phyloP scores from a whole-genome alignment of 371 early-diverging fungal genomes.

The Parasitella parasitica region DNA sequence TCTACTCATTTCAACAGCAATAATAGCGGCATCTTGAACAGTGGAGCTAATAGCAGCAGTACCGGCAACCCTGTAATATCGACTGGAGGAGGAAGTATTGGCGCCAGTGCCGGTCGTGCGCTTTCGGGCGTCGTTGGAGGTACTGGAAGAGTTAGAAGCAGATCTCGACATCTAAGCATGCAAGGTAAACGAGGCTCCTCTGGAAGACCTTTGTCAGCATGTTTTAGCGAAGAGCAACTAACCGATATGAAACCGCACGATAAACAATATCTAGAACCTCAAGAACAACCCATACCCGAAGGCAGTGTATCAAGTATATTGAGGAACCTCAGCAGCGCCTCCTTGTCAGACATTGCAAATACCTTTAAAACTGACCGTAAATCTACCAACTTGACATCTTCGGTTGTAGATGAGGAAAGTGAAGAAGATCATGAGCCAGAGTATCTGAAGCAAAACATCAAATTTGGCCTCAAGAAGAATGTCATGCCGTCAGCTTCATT shows the following conservation, averaged over 20 bases:
- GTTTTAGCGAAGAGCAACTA: conserved; percentile 20
- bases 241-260: not conserved
- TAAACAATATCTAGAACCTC: not conserved
- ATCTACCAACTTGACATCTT: conserved; percentile 27
- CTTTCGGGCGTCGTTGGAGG: conserved; percentile 2
- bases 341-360: conserved; percentile 36
- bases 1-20: conserved; percentile 11
- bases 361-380: conserved; percentile 34
- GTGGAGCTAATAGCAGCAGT: too few species aligned
- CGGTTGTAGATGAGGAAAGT: conserved; percentile 19
- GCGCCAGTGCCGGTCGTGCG: not conserved
- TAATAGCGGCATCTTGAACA: not conserved
- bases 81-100: not conserved
- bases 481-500: conserved; percentile 34
- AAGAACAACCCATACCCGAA: conserved; percentile 18
- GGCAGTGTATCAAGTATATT: conserved; percentile 28
- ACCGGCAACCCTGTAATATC: not conserved
- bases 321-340: conserved; percentile 36
- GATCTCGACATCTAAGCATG: conserved; percentile 27
- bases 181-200: conserved; percentile 11
- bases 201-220: conserved; percentile 12
- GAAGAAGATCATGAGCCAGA: conserved; percentile 8
- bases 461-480: conserved; percentile 39
- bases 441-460: conserved; percentile 9
- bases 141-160: conserved; percentile 9